Percentiles rank a stretch among this genome's conserved stretches.
Conservation (phyloP, 805 yeast genomes). For the Lachancea nothofagi region DNA sequence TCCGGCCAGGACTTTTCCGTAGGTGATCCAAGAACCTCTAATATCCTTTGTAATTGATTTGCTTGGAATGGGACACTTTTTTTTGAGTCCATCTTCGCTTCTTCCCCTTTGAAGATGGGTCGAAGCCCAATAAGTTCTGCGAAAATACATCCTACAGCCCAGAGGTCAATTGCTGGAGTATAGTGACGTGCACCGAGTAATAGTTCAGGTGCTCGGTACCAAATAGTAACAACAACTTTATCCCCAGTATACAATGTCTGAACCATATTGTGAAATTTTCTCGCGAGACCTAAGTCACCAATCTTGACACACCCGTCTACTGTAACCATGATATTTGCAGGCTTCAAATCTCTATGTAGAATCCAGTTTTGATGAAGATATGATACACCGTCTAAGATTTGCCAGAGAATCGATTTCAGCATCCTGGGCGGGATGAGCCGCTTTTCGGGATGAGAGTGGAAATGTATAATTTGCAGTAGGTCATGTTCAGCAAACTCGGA, state of each 20-base stretch:
- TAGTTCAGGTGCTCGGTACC: slow-evolving; percentile 94
- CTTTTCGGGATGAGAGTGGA: slow-evolving; percentile 84
- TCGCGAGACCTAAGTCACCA: slow-evolving; percentile 90
- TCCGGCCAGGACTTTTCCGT: slow-evolving; percentile 72
- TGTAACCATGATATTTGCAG: slow-evolving; percentile 96
- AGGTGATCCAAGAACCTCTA: slow-evolving; percentile 94
- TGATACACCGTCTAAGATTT: slow-evolving; percentile 84
- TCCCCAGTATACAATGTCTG: slow-evolving; percentile 88
- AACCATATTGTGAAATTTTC: slow-evolving; percentile 79
- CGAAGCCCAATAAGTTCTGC: slow-evolving; percentile 85
- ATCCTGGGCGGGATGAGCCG: slow-evolving; percentile 73
- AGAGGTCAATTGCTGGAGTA: slow-evolving; percentile 84
- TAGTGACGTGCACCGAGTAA: slow-evolving; percentile 88
- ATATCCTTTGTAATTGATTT: slow-evolving; percentile 82
- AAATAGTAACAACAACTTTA: slow-evolving; percentile 92
- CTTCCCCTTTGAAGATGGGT: slow-evolving; percentile 97
- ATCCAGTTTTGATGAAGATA: slow-evolving; percentile 95
- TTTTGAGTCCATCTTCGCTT: slow-evolving; percentile 90
- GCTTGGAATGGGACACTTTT: slow-evolving; percentile 91
- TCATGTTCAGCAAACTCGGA: slow-evolving; percentile 97
- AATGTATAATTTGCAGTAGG: slow-evolving; percentile 86
- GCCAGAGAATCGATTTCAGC: slow-evolving; percentile 84
- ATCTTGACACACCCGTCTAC: slow-evolving; percentile 86
- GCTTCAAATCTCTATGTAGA: slow-evolving; percentile 90
- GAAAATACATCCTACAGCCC: slow-evolving; percentile 95